Evolutionary conservation across 2,329 filamentous ascomycete genomes (phyloP).

Genomic region (Colletotrichum cuscutae): DNA sequence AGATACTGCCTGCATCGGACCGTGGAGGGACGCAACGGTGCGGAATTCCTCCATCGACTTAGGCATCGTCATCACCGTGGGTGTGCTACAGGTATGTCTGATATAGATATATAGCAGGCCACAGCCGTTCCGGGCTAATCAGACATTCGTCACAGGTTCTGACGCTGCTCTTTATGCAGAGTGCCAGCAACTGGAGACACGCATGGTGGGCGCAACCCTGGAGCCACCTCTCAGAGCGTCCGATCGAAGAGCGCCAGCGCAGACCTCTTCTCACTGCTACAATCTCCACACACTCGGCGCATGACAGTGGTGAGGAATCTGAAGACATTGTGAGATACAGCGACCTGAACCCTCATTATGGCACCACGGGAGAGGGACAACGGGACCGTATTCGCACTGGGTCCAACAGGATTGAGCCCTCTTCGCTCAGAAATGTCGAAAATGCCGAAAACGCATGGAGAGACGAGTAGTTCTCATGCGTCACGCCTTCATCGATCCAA

Average conservation of each 20-base stretch:
- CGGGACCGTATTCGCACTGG: slow-evolving; percentile 2
- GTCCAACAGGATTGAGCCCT: slow-evolving; percentile 14
- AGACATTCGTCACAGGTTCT: not conserved
- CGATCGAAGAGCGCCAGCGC: slow-evolving; percentile 26
- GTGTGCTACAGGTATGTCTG: slow-evolving; percentile 63
- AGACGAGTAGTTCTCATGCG: not conserved
- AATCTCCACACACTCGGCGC: not conserved
- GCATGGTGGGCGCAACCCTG: slow-evolving; percentile 36
- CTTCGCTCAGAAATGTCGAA: slow-evolving; percentile 22
- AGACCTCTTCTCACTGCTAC: slow-evolving; percentile 24
- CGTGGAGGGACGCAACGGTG: slow-evolving; percentile 68
- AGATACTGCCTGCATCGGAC: slow-evolving; percentile 57
- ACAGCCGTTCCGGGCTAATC: not conserved
- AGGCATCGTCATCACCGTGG: slow-evolving; percentile 62
- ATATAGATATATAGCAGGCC: not conserved
- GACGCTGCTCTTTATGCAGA: slow-evolving; percentile 27
- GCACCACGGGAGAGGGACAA: slow-evolving; percentile 18
- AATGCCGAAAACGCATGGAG: slow-evolving; percentile 1
- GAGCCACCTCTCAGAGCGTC: slow-evolving; percentile 22
- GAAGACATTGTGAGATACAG: slow-evolving; percentile 25
- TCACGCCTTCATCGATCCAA: not conserved
- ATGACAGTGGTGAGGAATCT: slow-evolving; percentile 30
- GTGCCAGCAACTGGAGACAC: slow-evolving; percentile 33
- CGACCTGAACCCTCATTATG: slow-evolving; percentile 29
- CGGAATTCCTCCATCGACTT: slow-evolving; percentile 65